Evolutionary conservation across 345 rosid genomes (phyloP), one percentile per base, ranked within the genome.

Genomic region (Pugionium dolabratum): DNA sequence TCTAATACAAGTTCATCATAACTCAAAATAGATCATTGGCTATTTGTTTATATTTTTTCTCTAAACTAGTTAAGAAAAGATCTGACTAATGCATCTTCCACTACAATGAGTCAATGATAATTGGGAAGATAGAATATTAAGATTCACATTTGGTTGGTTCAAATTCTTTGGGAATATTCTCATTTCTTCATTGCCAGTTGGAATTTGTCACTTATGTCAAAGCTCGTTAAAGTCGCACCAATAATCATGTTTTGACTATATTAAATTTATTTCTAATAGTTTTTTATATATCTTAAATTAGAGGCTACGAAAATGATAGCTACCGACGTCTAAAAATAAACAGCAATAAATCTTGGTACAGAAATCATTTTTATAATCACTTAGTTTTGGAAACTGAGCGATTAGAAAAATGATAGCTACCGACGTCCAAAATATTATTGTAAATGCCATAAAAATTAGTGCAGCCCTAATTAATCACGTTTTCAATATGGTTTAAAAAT

Each of bases 131-230:
- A 45, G 11, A 62, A 62, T 70, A 48, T 52, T 29, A 53, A 53
- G 69, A 62, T 62, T 71, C 75, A 29, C 42, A 40, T 62, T 54
- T 71, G 58, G 69, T 54, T 62, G 75, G 75, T 62, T 62, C 62
- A 45, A 54, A 62, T 63, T 54, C 69, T 71, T 46, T 71, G 8
- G 69, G 69, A 71, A 55, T 62, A 71, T 62, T 71, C 69, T 62
- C 28, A n/a, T 26, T 45, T 45, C 48, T 37, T 54, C 56, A 54
- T 62, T 62, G 56, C 51, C 41, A 54, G 26, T 39, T 54, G 64
- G 58, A 32, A 25, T 54, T 30, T 39, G 44, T 61, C 59, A 49
- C 59, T 59, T 5, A 59, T 11, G n/a, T 50, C 59, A 60, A 53
- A 61, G 33, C 44, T 45, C 10, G 55, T 53, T 70, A 62, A 52